Base-by-base conservation (phyloP, 2,329 filamentous ascomycete species). In the Bretziella fagacearum region DNA sequence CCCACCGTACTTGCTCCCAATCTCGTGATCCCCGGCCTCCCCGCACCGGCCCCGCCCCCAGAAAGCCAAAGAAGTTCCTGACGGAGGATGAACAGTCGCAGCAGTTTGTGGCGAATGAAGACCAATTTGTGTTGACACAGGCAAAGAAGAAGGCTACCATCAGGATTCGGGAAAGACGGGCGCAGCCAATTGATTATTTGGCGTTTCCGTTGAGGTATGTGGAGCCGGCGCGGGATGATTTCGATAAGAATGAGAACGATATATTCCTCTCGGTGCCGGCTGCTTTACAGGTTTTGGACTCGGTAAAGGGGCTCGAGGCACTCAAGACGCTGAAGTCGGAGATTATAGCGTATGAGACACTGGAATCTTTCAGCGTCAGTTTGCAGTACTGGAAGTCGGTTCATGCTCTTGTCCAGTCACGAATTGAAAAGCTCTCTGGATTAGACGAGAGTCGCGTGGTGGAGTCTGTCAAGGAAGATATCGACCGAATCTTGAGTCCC, bases 101-200 rank as follows among this genome's bases (percentile, higher is more conserved):
- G 22, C 73, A 81, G 58, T 98, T 91, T 70, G 84, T 96, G 17
- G 84, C 89, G 45, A 84, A 93, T 56, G 91, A 98, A 62, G 91
- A 98, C 65, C 79, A 81, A 53, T 98, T 98, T 58, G 91, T 96
- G 48, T 68, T 98, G 57, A 87, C 86, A 63, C 91, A 98, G 64
- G 82, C 89, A 40, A 98, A 96, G 70, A 96, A 93, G 68, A 96
- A 95, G 68, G 89, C 91, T 35, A 84, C 87, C 54, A 93, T 98
- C 55, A 81, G 91, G 33, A 86, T 96, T 39, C 84, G 86, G 55
- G 87, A 93, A 62, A 82, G 83, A 8, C 77, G 93, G 54, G 87
- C 89, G 48, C 87, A 85, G 58, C 83, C 89, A 7, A 89, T 96
- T 57, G 91, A 98, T 65, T 87, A 84, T 70, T 73, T 98, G 39